Evolutionary conservation across 1,284 basidiomycete species (phyloP).

Genomic region (Porogramme epimiltina): DNA sequence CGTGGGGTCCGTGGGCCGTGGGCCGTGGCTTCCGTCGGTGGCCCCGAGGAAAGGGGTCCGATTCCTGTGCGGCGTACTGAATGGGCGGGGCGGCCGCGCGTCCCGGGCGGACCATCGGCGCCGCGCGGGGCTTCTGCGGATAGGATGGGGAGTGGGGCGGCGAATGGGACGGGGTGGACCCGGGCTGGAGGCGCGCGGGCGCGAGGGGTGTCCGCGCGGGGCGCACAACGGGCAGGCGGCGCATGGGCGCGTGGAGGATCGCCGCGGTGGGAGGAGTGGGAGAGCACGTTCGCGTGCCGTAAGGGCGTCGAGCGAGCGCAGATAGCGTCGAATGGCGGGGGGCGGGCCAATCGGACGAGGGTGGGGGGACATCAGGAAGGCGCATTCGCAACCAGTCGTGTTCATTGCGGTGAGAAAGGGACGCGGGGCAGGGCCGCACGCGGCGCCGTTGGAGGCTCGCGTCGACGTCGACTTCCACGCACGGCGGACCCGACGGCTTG

Average conservation of each 20-base stretch:
- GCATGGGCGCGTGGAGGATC: slow-evolving; percentile 10
- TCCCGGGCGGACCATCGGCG: too few relatives aligned
- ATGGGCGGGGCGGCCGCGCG: too few relatives aligned
- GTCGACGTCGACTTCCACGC: slow-evolving; percentile 8
- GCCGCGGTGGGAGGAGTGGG: slow-evolving; percentile 7
- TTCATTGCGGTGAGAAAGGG: slow-evolving; percentile 26
- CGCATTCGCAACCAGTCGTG: slow-evolving; percentile 10
- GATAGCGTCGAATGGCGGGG: slow-evolving; percentile 20
- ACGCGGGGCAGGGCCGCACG: slow-evolving; percentile 16
- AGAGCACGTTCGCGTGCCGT: slow-evolving; percentile 13
- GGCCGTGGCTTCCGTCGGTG: too few relatives aligned
- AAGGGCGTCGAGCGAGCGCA: slow-evolving; percentile 6
- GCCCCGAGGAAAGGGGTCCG: too few relatives aligned
- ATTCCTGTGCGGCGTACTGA: too few relatives aligned
- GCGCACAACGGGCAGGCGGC: neutral
- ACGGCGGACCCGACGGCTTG: slow-evolving; percentile 2
- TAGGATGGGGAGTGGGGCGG: too few relatives aligned
- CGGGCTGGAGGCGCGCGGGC: neutral
- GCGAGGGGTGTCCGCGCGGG: neutral
- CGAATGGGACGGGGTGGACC: neutral
- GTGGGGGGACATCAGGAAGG: slow-evolving; percentile 26
- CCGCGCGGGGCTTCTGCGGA: too few relatives aligned
- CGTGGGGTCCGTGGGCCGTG: too few relatives aligned
- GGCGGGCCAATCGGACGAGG: slow-evolving; percentile 28
- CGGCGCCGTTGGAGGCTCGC: neutral